Evolutionary conservation across 2,329 filamentous ascomycete species (phyloP), one percentile per base, ranked within the genome.

Genomic region (Bipolaris cookei): DNA sequence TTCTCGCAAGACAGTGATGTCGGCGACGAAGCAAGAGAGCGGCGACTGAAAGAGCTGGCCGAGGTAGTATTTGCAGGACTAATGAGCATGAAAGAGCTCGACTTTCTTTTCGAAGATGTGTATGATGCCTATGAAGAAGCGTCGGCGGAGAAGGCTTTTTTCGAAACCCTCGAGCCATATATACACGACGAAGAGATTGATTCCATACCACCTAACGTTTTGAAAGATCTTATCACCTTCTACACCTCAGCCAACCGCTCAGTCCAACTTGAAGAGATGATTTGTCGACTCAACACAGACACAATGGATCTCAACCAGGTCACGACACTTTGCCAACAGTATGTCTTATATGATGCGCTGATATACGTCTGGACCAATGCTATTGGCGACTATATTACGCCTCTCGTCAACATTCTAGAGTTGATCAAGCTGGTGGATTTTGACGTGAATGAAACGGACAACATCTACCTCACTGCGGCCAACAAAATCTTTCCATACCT

Each of bases 361-460:
- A 92, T 96, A 41, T 97, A 98, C 73, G 90, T 99, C 53, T 99
- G 95, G 95, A 98, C 96, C 59, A 89, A 91, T 75, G 92, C 92
- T 2, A 81, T 99, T 25, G 81, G 83, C 60, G 96, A 99, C 76
- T 97, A 96, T 69, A 88, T 97, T 60, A 96, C 93, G 1, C 94
- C 95, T 1, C 81, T 98, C 54, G 89, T 92, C 65, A 92, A 97
- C 59, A 84, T 99, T 2, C 80, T 96, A 46, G 80, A 85, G 13
- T 81, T 97, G 21, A 72, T 81, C 53, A 77, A 81, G 44, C 76
- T 85, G n/a, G 83, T 84, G 59, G 81, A 83, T 53, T 83, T 83
- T 10, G 82, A 86, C 54, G 81, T 83, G 7, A 82, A 82, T 37
- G 77, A 82, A 11, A 86, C 85, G 60, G 82, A 87, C 35, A 86